These are phyloP conservation scores for Hanseniaspora clermontiae DNA, from an alignment of 805 yeast genomes.

Conservation along the genomic window DNA sequence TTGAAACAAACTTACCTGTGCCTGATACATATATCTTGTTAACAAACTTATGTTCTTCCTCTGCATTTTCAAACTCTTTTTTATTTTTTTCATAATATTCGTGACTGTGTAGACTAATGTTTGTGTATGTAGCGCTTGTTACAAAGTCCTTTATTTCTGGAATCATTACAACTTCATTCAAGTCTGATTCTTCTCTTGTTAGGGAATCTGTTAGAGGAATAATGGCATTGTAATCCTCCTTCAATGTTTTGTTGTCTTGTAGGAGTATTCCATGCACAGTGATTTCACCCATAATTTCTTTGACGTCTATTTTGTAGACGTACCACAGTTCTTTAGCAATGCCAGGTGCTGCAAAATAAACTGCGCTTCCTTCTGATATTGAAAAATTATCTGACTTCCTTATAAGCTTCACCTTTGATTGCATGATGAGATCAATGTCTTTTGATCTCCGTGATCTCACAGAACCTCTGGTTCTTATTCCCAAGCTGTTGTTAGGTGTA, in stretches of 20 bases:
- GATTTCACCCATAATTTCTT: not conserved
- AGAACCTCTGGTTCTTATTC: not conserved
- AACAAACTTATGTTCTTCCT: not conserved
- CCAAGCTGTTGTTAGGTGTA: not conserved
- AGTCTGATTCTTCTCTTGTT: not conserved
- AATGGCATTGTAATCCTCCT: not conserved
- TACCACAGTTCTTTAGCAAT: not conserved
- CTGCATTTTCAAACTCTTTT: not conserved
- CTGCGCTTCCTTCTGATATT: not conserved
- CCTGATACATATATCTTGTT: not conserved
- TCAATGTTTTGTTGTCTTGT: not conserved
- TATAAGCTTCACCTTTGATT: not conserved
- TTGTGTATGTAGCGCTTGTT: not conserved
- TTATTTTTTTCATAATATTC: not conserved
- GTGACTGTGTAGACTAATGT: not conserved
- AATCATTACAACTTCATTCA: not conserved
- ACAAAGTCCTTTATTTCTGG: conserved; percentile 2
- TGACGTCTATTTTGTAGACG: not conserved
- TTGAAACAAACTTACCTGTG: not conserved
- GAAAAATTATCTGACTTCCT: not conserved
- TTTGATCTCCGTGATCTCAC: not conserved
- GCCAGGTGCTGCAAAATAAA: not conserved
- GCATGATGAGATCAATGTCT: not conserved
- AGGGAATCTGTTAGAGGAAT: not conserved
- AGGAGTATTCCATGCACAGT: not conserved